Percentiles rank a stretch among this genome's conserved stretches.
phyloP scores from a whole-genome alignment of 495 filamentous ascomycete genomes.

The Penicillium chermesinum region DNA sequence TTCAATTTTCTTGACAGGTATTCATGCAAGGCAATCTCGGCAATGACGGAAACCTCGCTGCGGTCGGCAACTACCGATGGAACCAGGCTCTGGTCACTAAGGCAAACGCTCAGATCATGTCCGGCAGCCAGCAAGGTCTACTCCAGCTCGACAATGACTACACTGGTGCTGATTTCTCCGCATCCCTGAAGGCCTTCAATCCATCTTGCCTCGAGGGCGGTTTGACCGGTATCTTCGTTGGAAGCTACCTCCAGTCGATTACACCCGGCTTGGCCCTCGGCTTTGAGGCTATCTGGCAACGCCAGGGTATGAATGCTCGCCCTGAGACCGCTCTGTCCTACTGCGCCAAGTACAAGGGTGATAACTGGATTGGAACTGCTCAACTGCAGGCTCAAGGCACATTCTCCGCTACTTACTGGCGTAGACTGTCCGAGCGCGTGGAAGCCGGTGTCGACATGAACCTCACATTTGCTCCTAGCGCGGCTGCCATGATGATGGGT shows the following conservation, averaged over 20 bases:
- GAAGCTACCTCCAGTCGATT: conserved; percentile 88
- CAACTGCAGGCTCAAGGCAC: conserved; percentile 80
- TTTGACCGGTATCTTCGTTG: conserved; percentile 89
- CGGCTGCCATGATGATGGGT: conserved; percentile 62
- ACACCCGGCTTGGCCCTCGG: conserved; percentile 85
- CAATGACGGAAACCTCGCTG: conserved; percentile 76
- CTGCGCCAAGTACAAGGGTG: conserved; percentile 78
- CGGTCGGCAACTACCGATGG: conserved; percentile 89
- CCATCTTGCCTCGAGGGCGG: conserved; percentile 88
- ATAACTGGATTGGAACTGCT: conserved; percentile 85
- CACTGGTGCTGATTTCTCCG: conserved; percentile 84
- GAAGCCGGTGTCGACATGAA: conserved; percentile 95
- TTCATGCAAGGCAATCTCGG: conserved; percentile 95
- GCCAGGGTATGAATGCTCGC: conserved; percentile 64
- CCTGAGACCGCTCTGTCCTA: conserved; percentile 86
- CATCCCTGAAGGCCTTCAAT: conserved; percentile 85
- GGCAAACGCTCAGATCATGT: conserved; percentile 73
- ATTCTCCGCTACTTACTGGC: conserved; percentile 92
- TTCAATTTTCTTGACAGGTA: conserved; percentile 51
- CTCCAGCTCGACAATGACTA: conserved; percentile 92
- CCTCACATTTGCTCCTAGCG: conserved; percentile 67
- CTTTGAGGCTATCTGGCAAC: conserved; percentile 91
- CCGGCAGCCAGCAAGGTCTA: conserved; percentile 62
- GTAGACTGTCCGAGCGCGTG: conserved; percentile 85
- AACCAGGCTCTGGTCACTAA: conserved; percentile 70